Base-by-base conservation (phyloP, 2,329 filamentous ascomycete genomes). In the Ilyonectria mors-panacis region DNA sequence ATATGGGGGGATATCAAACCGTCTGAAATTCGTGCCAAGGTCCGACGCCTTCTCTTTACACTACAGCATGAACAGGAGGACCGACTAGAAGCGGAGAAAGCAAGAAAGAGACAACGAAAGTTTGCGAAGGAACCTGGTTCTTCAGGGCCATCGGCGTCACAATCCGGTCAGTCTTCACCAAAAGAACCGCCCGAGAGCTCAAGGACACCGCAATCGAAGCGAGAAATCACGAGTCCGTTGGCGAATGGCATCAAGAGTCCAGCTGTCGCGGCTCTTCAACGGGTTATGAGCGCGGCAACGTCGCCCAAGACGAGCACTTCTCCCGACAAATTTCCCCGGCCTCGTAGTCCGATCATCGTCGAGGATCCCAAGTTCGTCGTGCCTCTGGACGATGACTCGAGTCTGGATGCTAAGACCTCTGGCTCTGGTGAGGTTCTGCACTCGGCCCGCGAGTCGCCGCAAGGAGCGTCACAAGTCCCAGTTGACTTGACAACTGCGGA, bases 11-110 rank as follows among this genome's bases (percentile, higher is more conserved):
- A 82, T 10, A 88, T 94, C 76, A 82, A 89, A 35, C 82, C 86
- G 3, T 85, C 87, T 1, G 77, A 85, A 9, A 87, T 95, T 75
- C 90, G 95, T 23, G 80, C 80, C 37, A 82, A 88, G 6, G 89
- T 97, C 47, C 89, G 94, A 33, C 79, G 88, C 0, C 85, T 92
- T 44, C 85, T 97, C 1, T 86, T 94, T 57, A 69, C 81, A 1
- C 83, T 95, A 19, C 88, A 93, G 63, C 76, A 82, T 8, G 82
- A 89, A 70, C 91, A 92, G 72, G 84, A 86, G 50, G 76, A 78
- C 17, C 78, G 79, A 10, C 76, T 81, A 57, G 78, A 83, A 44
- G 76, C 78, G 17, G 80, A 81, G 35, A 82, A 78, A 57, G 80
- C 81, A 39, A 75, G 78, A 65, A 80, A 78, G 66, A 73, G 74